These are phyloP conservation scores for Fonsecaea erecta DNA, from an alignment of 2,329 filamentous ascomycete species.

Conservation along the genomic window DNA sequence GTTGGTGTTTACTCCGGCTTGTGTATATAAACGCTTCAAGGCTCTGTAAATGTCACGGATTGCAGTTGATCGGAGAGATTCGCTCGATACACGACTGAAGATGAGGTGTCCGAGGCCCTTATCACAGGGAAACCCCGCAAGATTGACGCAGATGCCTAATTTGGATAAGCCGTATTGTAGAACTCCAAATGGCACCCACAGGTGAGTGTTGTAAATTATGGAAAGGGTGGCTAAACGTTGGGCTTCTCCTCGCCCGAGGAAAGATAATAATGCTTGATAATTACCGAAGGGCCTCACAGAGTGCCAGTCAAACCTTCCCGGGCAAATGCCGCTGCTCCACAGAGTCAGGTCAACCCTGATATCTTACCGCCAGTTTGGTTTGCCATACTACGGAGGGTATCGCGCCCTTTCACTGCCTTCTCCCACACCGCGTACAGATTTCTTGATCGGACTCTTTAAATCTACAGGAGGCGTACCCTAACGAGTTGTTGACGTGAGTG, in stretches of 20 bases:
- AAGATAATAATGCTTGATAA: neutral
- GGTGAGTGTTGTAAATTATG: neutral
- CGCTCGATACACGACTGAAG: neutral
- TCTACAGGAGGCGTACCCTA: too few relatives aligned
- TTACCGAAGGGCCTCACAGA: neutral
- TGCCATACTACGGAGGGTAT: neutral
- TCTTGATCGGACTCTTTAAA: too few relatives aligned
- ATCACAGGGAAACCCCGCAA: conserved; percentile 1
- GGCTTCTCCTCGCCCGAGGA: neutral
- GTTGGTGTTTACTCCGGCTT: neutral
- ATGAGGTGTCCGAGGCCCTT: neutral
- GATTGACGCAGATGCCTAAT: neutral
- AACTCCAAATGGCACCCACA: neutral
- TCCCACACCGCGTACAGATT: neutral
- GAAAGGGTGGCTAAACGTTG: neutral
- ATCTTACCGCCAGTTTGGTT: neutral
- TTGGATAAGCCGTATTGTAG: neutral
- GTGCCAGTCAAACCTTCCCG: neutral
- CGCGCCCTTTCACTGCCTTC: neutral
- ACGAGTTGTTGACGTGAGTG: neutral
- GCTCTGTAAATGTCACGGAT: neutral
- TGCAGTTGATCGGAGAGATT: neutral
- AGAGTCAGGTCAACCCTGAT: neutral
- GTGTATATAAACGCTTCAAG: neutral
- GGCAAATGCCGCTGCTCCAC: neutral